A percentile compares a stretch with the other conserved stretches of the same genome.
Conservation (phyloP, 805 yeast genomes). For the Ascoidea rubescens region DNA sequence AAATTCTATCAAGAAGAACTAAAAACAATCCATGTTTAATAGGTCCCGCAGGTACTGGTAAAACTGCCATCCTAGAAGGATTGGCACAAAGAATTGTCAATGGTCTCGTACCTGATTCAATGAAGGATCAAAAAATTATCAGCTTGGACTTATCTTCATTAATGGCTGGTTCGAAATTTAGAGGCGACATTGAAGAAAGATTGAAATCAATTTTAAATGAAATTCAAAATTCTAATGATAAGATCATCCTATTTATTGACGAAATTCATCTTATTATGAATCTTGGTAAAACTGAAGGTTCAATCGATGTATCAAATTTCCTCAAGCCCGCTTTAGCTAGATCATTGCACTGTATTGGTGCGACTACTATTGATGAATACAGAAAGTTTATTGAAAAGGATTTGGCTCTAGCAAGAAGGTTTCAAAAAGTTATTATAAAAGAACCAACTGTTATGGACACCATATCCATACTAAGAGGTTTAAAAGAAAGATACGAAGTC, state of each 20-base stretch:
- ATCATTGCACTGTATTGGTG: constrained; percentile 92
- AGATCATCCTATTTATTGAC: constrained; percentile 73
- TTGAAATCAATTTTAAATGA: constrained; percentile 71
- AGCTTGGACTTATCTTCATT: constrained; percentile 80
- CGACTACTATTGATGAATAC: constrained; percentile 90
- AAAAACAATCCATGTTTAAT: constrained; percentile 92
- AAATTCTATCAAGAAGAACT: constrained; percentile 81
- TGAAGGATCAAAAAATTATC: constrained; percentile 74
- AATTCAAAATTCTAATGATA: constrained; percentile 52
- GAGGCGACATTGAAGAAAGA: constrained; percentile 94
- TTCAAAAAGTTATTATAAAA: constrained; percentile 72
- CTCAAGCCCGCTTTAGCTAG: constrained; percentile 90
- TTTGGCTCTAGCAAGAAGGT: constrained; percentile 88
- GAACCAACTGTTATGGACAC: constrained; percentile 91
- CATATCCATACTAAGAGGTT: constrained; percentile 81
- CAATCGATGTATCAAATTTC: constrained; percentile 84
- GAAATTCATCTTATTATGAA: constrained; percentile 86
- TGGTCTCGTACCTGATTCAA: constrained; percentile 89
- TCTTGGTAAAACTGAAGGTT: constrained; percentile 82
- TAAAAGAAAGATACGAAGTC: constrained; percentile 88
- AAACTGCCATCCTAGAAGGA: constrained; percentile 94
- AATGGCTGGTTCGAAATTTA: constrained; percentile 87
- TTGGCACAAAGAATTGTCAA: constrained; percentile 84
- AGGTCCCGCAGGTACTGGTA: constrained; percentile 97
- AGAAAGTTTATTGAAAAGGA: constrained; percentile 90